phyloP scores from a whole-genome alignment of 306 rosid genomes.

The Dicorynia guianensis region DNA sequence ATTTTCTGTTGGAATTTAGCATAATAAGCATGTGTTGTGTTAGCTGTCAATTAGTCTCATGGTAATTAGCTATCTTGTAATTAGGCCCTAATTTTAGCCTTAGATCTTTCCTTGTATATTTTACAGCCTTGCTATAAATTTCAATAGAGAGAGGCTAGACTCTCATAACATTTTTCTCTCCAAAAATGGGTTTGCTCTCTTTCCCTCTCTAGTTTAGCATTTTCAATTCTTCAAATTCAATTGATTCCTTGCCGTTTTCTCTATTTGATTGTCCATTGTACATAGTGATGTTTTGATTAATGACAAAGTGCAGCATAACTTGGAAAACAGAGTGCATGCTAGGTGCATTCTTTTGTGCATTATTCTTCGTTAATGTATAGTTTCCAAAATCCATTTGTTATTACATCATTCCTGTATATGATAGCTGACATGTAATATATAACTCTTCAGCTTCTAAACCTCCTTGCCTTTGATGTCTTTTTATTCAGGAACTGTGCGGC shows the following conservation, averaged over 20 bases:
- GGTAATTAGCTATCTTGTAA: no score
- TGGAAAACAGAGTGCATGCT: slow-evolving; percentile 21
- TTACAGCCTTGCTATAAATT: no score
- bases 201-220: no score
- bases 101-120: no score
- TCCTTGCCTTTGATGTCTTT: slow-evolving; percentile 37
- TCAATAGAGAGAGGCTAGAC: no score
- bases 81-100: no score
- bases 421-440: slow-evolving; percentile 19
- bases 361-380: slow-evolving; percentile 13
- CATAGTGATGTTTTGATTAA: slow-evolving; percentile 14
- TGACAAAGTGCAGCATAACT: slow-evolving; percentile 10
- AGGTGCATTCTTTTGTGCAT: slow-evolving; percentile 4
- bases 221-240: background rate
- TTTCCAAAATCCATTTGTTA: slow-evolving; percentile 14
- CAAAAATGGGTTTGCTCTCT: no score
- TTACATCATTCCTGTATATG: slow-evolving; percentile 2
- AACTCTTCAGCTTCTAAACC: slow-evolving; percentile 28
- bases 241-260: background rate
- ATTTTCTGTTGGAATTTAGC: no score
- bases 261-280: background rate
- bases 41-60: no score
- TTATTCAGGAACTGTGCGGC: slow-evolving; percentile 85
- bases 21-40: no score
- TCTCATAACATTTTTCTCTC: no score